Evolutionary conservation across 371 early-diverging fungal genomes (phyloP), one percentile per base, ranked within the genome.

Genomic region (Mortierella sp.): DNA sequence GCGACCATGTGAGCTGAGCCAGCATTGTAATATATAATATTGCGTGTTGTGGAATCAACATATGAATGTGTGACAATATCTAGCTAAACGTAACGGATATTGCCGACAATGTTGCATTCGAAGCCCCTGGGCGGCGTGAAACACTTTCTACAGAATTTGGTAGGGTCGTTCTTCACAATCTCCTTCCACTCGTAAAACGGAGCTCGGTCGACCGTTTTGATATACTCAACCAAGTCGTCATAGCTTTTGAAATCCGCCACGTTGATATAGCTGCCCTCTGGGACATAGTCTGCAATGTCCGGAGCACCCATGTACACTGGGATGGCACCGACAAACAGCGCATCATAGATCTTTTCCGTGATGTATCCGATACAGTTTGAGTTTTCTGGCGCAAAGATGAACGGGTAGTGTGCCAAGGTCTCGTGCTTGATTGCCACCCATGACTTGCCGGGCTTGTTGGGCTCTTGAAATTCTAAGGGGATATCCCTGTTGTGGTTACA

Each of bases 281-380:
- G 79, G 9, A 78, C 69, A 47, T 37, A 78, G 46, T 72, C 59
- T 12, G 60, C 61, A 47, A 78, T 67, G 19, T 79, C 79, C 11
- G 56, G 19, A 4, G 80, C 73, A 8, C 80, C 80, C 47, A 63
- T 37, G 34, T 70, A 79, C 19, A 79, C 31, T 1, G 80, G 80
- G 23, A 79, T 79, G 6, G 63, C 47, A 5, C 78, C 72, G 5
- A 31, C 48, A 6, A 46, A 37, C 0, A 79, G 14, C 4, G 58
- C 72, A 51, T 79, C 54, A 32, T 79, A 79, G 26, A 73, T 61
- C 44, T 80, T 80, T 26, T 79, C 80, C 19, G 72, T 79, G n/a
- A 79, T 56, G n/a, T 80, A 79, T 8, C 71, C 61, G 21, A 50
- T 27, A 14, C 72, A 78, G 42, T 66, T 67, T 4, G 72, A 80